These are phyloP conservation scores for Fusarium solani-melongenae DNA, from an alignment of 2,329 filamentous ascomycete species.

Conservation along the genomic window DNA sequence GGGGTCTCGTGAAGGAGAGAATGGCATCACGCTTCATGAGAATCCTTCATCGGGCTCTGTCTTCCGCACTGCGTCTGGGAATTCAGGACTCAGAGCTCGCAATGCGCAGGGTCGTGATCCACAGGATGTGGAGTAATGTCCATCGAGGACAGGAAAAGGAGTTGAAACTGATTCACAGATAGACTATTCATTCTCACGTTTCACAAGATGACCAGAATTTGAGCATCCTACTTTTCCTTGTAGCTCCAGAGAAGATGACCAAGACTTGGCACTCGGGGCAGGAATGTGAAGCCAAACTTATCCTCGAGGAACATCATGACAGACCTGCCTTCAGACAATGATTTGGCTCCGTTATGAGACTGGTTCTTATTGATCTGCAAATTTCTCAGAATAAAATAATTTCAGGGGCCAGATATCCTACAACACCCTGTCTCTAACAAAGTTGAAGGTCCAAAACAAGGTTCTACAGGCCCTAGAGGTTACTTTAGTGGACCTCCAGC, in stretches of 20 bases:
- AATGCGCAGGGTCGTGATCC: not conserved
- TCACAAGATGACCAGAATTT: not conserved
- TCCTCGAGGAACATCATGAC: not conserved
- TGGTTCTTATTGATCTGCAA: not conserved
- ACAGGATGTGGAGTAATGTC: slow-evolving; percentile 20
- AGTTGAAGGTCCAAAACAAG: not conserved
- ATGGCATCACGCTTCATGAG: slow-evolving; percentile 55
- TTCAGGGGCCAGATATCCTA: not conserved
- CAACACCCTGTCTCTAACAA: not conserved
- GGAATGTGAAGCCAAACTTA: not conserved
- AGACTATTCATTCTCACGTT: not conserved
- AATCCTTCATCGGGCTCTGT: slow-evolving; percentile 72
- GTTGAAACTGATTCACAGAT: not conserved
- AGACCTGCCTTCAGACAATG: not conserved
- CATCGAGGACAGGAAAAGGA: not conserved
- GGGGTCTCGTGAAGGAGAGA: not conserved
- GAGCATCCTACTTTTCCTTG: not conserved
- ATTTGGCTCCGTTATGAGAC: not conserved
- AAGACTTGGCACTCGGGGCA: not conserved
- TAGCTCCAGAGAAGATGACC: not conserved
- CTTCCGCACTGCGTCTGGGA: slow-evolving; percentile 61
- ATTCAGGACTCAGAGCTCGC: slow-evolving; percentile 20
- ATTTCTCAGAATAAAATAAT: not conserved
- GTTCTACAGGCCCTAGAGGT: not conserved
- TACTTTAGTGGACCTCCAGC: not conserved